These are phyloP conservation scores for Gaeumannomyces tritici DNA, from an alignment of 2,329 filamentous ascomycete species.

Conservation along the genomic window DNA sequence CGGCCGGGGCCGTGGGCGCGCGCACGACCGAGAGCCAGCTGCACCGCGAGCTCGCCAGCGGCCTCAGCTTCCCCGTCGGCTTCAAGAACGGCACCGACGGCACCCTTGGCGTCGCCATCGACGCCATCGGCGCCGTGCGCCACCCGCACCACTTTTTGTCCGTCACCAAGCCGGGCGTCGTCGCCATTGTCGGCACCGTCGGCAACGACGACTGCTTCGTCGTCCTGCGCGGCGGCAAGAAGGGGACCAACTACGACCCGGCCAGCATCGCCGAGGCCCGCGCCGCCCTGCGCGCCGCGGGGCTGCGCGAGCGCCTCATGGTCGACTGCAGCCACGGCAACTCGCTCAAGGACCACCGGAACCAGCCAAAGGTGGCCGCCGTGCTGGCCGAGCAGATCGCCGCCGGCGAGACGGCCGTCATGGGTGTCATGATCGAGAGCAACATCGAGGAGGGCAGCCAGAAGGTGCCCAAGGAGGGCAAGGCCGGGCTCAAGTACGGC, in stretches of 20 bases:
- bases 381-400: conserved; percentile 76
- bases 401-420: conserved; percentile 74
- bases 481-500: conserved; percentile 77
- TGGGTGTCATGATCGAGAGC: conserved; percentile 98
- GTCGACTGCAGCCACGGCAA: conserved; percentile 89
- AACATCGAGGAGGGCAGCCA: conserved; percentile 93
- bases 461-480: conserved; percentile 83
- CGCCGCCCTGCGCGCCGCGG: conserved; percentile 71
- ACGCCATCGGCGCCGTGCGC: conserved; percentile 68
- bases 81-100: conserved; percentile 99
- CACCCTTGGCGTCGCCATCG: conserved; percentile 80
- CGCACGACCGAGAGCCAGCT: conserved; percentile 94
- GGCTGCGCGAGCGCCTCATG: conserved; percentile 85
- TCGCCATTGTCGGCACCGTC: conserved; percentile 84
- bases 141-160: conserved; percentile 96
- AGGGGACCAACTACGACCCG: conserved; percentile 88
- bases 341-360: conserved; percentile 91
- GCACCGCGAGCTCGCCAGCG: conserved; percentile 90
- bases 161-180: conserved; percentile 94
- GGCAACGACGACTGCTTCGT: conserved; percentile 98
- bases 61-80: conserved; percentile 92
- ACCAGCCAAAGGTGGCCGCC: conserved; percentile 88
- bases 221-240: conserved; percentile 83
- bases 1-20: conserved; percentile 88
- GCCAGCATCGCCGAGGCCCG: conserved; percentile 72